These are phyloP conservation scores for Protomyces inouyei DNA, from an alignment of 1,139 yeast species.

Conservation along the genomic window DNA sequence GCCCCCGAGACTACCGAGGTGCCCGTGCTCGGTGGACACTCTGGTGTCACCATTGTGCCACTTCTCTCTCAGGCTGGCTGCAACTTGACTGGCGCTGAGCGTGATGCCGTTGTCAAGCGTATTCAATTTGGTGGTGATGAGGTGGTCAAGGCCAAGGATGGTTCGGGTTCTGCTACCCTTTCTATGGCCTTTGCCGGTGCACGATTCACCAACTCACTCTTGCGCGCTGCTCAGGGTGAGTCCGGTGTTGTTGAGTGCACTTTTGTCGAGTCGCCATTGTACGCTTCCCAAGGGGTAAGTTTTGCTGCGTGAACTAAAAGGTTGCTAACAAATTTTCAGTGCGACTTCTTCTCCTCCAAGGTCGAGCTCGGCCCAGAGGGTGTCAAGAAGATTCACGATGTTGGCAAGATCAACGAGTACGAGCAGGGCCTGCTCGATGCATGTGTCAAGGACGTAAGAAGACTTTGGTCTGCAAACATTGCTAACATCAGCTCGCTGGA, in stretches of 20 bases:
- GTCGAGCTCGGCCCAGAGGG: slow-evolving; percentile 85
- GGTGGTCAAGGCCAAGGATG: slow-evolving; percentile 96
- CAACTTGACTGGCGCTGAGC: slow-evolving; percentile 50
- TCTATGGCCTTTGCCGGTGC: slow-evolving; percentile 99
- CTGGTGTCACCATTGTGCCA: slow-evolving; percentile 97
- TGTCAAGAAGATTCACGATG: slow-evolving; percentile 68
- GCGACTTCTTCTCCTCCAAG: slow-evolving; percentile 58
- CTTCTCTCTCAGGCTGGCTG: slow-evolving; percentile 66
- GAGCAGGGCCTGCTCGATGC: slow-evolving; percentile 60
- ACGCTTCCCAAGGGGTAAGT: slow-evolving; percentile 60
- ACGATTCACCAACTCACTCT: slow-evolving; percentile 44
- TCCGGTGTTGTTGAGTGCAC: slow-evolving; percentile 54
- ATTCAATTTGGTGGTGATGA: slow-evolving; percentile 99
- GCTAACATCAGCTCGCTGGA: slow-evolving; percentile 44
- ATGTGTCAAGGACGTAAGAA: slow-evolving; percentile 31
- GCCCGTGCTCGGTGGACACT: slow-evolving; percentile 92
- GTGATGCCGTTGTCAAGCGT: slow-evolving; percentile 76
- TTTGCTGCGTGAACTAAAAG: background rate
- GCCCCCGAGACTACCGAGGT: slow-evolving; percentile 45
- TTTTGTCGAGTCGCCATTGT: slow-evolving; percentile 67
- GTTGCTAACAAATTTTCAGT: background rate
- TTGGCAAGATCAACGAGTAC: slow-evolving; percentile 77
- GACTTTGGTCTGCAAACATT: slow-evolving; percentile 29
- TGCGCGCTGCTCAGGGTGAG: slow-evolving; percentile 52
- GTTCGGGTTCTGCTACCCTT: slow-evolving; percentile 98